A percentile compares a stretch with the other conserved stretches of the same genome.
Conservation (phyloP, 495 filamentous ascomycete species). For the Hyaloscypha bicolor region DNA sequence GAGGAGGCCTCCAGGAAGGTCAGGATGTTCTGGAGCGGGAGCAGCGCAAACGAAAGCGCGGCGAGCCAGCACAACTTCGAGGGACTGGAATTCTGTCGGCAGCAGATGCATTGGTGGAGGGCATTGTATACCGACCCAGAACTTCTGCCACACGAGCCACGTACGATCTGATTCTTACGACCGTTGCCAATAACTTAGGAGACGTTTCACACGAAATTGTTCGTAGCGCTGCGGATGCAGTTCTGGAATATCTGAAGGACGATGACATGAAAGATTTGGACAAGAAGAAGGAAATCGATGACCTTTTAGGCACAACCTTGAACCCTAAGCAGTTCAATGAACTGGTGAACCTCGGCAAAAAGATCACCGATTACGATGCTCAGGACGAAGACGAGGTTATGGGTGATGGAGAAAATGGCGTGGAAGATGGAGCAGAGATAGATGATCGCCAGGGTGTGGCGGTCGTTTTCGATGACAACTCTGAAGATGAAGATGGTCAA, state of each 20-base stretch:
- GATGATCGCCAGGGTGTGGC: slow-evolving; percentile 96
- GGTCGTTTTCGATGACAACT: slow-evolving; percentile 92
- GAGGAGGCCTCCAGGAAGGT: slow-evolving; percentile 80
- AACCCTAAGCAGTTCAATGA: slow-evolving; percentile 94
- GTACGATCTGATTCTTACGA: slow-evolving; percentile 94
- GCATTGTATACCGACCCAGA: slow-evolving; percentile 79
- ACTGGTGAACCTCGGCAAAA: slow-evolving; percentile 94
- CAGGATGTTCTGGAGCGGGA: slow-evolving; percentile 84
- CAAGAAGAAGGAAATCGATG: slow-evolving; percentile 97
- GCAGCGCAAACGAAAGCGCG: slow-evolving; percentile 82
- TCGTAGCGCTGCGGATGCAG: slow-evolving; percentile 92
- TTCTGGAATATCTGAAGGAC: slow-evolving; percentile 89
- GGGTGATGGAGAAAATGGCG: slow-evolving; percentile 66
- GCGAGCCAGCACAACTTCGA: slow-evolving; percentile 68
- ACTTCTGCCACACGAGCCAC: slow-evolving; percentile 91
- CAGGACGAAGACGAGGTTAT: slow-evolving; percentile 95
- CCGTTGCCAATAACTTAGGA: slow-evolving; percentile 84
- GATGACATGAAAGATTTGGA: slow-evolving; percentile 96
- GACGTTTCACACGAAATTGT: slow-evolving; percentile 93
- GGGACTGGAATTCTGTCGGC: slow-evolving; percentile 84
- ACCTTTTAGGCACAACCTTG: slow-evolving; percentile 80
- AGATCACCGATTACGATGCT: slow-evolving; percentile 98
- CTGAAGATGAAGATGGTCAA: slow-evolving; percentile 84
- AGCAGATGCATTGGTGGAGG: slow-evolving; percentile 85
- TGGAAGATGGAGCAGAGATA: slow-evolving; percentile 58